These are phyloP conservation scores for Alternaria sp. DNA, from an alignment of 2,329 filamentous ascomycete species.

Conservation along the genomic window DNA sequence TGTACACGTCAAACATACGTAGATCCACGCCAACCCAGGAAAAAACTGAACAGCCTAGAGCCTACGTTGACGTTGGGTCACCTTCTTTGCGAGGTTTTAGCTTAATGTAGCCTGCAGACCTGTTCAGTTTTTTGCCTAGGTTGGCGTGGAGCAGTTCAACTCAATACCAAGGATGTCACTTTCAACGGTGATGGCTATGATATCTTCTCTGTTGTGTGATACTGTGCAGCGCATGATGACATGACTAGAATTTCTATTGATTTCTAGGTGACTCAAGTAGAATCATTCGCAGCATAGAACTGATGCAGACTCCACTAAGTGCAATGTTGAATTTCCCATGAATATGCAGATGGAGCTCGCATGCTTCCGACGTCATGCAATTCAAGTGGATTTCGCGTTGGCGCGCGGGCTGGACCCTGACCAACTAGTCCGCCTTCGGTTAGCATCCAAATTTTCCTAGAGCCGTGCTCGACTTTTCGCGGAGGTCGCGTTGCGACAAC, in stretches of 20 bases:
- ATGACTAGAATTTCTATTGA: not conserved
- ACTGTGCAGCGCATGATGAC: not conserved
- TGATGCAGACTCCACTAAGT: not conserved
- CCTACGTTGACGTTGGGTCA: too few species aligned
- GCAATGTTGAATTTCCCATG: not conserved
- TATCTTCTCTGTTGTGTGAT: not conserved
- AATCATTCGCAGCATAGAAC: not conserved
- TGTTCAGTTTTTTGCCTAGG: too few species aligned
- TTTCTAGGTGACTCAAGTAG: not conserved
- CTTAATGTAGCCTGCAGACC: too few species aligned
- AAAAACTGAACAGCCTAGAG: too few species aligned
- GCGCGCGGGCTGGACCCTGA: not conserved
- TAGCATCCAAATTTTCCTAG: slow-evolving; percentile 14
- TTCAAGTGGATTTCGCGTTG: not conserved
- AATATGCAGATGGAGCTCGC: not conserved
- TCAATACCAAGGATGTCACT: not conserved
- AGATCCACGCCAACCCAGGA: not conserved
- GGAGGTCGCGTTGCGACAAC: slow-evolving; percentile 6
- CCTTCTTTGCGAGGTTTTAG: too few species aligned
- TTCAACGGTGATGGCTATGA: not conserved
- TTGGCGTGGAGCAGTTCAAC: too few species aligned
- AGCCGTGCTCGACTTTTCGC: slow-evolving; percentile 14
- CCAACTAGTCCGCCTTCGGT: not conserved
- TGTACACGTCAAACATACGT: not conserved
- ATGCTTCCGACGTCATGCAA: not conserved